phyloP scores from a whole-genome alignment of 768 basidiomycete species.

The Trametes punicea region DNA sequence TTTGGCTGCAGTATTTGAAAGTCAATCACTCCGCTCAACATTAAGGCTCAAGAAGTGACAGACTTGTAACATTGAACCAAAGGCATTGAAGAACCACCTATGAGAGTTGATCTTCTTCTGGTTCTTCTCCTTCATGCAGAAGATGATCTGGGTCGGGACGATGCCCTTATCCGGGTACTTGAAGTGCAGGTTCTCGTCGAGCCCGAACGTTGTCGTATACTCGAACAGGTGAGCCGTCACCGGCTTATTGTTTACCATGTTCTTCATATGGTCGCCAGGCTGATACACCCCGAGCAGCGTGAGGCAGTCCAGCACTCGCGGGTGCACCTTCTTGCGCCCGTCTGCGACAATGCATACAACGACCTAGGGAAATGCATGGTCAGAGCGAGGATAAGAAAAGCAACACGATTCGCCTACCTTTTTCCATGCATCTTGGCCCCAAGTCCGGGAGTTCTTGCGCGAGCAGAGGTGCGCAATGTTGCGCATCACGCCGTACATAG shows the following conservation, averaged over 20 bases:
- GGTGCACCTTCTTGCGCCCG: constrained; percentile 78
- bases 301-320: constrained; percentile 82
- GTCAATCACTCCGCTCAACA: no score
- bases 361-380: no score
- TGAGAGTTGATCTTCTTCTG: constrained; percentile 97
- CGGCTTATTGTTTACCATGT: constrained; percentile 65
- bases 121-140: constrained; percentile 92
- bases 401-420: constrained; percentile 66
- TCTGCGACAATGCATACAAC: constrained; percentile 92
- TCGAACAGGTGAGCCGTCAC: constrained; percentile 83
- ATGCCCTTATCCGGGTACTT: constrained; percentile 90
- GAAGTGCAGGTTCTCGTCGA: constrained; percentile 79
- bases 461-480: constrained; percentile 80
- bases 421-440: constrained; percentile 97
- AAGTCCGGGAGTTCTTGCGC: constrained; percentile 87
- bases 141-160: no score
- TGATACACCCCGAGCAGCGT: constrained; percentile 97
- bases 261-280: constrained; percentile 56
- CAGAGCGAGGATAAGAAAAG: no score
- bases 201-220: constrained; percentile 76
- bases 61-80: no score
- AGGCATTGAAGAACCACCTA: constrained; percentile 97
- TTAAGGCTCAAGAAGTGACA: no score
- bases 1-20: constrained; percentile 59
- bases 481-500: constrained; percentile 92